Percentiles rank a stretch among this genome's conserved stretches.
Conservation (phyloP, 2,329 filamentous ascomycete species). For the Beauveria sp. region DNA sequence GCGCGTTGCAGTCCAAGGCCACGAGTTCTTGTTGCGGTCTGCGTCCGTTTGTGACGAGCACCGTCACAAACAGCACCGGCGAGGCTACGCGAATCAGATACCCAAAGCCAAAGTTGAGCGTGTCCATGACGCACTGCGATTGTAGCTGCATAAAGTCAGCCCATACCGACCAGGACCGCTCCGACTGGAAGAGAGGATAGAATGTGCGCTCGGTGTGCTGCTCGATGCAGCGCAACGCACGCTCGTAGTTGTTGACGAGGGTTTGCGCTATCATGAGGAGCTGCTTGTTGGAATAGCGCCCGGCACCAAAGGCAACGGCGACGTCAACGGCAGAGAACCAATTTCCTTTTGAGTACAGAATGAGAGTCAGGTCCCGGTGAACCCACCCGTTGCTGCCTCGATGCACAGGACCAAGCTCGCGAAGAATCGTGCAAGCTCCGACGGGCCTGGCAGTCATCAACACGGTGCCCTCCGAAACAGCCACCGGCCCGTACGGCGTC, state of each 20-base stretch:
- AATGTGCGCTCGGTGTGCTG: neutral
- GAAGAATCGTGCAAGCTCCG: neutral
- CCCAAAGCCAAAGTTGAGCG: neutral
- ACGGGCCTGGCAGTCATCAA: neutral
- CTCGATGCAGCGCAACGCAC: neutral
- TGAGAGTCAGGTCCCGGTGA: neutral
- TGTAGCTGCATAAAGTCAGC: slow-evolving; percentile 2
- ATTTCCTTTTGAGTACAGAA: neutral
- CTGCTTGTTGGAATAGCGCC: neutral
- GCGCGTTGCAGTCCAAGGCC: neutral
- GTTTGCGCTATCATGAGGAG: slow-evolving; percentile 1
- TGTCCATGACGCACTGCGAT: slow-evolving; percentile 1
- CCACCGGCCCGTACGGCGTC: neutral
- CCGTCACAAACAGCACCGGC: neutral
- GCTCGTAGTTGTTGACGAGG: neutral
- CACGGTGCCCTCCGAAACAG: neutral
- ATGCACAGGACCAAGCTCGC: neutral
- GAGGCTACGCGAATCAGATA: neutral
- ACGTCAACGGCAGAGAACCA: neutral
- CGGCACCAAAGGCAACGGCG: neutral
- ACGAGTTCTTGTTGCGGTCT: neutral
- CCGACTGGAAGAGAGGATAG: neutral
- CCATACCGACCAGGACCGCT: neutral
- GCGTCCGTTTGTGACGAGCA: neutral
- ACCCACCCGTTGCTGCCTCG: neutral